A percentile compares a stretch with the other conserved stretches of the same genome.
phyloP scores from a whole-genome alignment of 306 rosid genomes.

The Potentilla sterilis region DNA sequence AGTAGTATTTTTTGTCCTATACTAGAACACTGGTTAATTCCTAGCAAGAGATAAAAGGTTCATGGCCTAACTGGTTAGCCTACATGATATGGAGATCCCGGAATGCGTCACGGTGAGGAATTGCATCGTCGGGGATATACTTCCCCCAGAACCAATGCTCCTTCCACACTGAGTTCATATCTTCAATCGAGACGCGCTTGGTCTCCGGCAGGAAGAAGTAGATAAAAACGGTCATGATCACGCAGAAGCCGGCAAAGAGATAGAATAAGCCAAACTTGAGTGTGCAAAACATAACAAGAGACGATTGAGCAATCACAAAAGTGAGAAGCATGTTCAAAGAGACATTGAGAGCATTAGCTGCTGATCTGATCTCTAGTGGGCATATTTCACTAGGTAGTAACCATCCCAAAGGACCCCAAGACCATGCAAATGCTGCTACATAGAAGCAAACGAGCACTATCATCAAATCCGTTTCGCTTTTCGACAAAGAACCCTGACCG shows the following conservation, averaged over 20 bases:
- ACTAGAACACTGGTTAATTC: background rate
- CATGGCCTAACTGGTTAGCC: background rate
- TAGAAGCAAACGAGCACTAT: conserved; percentile 48
- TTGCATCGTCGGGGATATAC: conserved; percentile 20
- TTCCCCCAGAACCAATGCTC: conserved; percentile 57
- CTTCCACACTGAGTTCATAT: conserved; percentile 47
- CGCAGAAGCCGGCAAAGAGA: conserved; percentile 45
- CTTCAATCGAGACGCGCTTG: conserved; percentile 48
- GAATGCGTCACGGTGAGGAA: background rate
- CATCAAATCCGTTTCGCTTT: conserved; percentile 21
- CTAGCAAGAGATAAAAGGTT: background rate
- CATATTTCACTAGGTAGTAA: conserved; percentile 61
- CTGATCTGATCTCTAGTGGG: conserved; percentile 51
- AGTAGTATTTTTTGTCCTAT: no score
- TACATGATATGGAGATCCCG: background rate
- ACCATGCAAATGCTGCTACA: conserved; percentile 73
- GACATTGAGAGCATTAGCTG: conserved; percentile 57
- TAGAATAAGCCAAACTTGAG: conserved; percentile 54
- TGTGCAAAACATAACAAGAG: conserved; percentile 53
- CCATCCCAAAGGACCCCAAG: conserved; percentile 76
- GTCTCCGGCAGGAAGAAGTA: conserved; percentile 52
- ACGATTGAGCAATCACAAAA: conserved; percentile 42
- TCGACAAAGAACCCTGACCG: conserved; percentile 43
- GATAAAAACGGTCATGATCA: conserved; percentile 44
- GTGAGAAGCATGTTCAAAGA: conserved; percentile 55